These are phyloP conservation scores for Cyberlindnera samutprakarnensis DNA, from an alignment of 805 yeast species.

Conservation along the genomic window DNA sequence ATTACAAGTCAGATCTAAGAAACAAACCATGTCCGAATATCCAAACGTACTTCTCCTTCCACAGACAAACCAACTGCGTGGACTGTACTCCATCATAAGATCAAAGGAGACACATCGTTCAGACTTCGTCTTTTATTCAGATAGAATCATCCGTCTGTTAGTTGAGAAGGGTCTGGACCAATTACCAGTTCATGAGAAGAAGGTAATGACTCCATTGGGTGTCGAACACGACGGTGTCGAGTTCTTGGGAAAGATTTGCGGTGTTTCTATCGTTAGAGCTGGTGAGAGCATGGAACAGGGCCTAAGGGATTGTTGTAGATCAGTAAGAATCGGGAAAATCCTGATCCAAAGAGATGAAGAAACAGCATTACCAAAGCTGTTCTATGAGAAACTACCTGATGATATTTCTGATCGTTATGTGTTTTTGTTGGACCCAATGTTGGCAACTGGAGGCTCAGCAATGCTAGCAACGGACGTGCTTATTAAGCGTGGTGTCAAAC, in stretches of 20 bases:
- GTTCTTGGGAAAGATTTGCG: constrained; percentile 91
- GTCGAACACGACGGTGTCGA: constrained; percentile 65
- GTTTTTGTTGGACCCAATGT: constrained; percentile 90
- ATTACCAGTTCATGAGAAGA: constrained; percentile 70
- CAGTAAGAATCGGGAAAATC: constrained; percentile 94
- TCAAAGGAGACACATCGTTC: constrained; percentile 74
- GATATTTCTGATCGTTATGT: constrained; percentile 87
- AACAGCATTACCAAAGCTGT: constrained; percentile 86
- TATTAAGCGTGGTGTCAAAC: constrained; percentile 77
- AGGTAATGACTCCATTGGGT: constrained; percentile 73
- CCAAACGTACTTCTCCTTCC: constrained; percentile 63
- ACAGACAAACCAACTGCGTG: constrained; percentile 84
- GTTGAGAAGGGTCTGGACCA: constrained; percentile 96
- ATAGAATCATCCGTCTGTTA: constrained; percentile 83
- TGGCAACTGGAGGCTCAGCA: constrained; percentile 98
- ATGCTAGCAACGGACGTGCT: constrained; percentile 94
- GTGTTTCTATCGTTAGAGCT: constrained; percentile 96
- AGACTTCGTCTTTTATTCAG: constrained; percentile 92
- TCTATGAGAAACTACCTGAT: constrained; percentile 89
- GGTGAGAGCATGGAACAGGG: constrained; percentile 99
- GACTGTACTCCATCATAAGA: constrained; percentile 86
- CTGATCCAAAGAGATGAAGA: constrained; percentile 97
- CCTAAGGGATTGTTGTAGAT: constrained; percentile 91
- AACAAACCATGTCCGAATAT: neutral
- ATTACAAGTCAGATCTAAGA: too few relatives aligned